Evolutionary conservation across 1,284 basidiomycete species (phyloP).

Genomic region (Sporisorium graminicola): DNA sequence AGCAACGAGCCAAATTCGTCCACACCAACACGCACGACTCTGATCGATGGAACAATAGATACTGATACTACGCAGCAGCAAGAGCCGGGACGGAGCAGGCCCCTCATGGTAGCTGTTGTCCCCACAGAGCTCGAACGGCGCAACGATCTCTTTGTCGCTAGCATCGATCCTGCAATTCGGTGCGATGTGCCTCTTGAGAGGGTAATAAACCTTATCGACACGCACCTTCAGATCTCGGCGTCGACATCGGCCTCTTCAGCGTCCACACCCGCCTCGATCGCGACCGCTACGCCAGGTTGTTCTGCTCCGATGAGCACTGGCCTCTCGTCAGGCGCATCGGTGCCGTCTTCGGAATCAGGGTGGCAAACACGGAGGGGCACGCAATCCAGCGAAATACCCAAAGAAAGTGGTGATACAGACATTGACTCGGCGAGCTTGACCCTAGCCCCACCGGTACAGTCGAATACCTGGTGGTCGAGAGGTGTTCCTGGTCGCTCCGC

Average conservation of each 20-base stretch:
- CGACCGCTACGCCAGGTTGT: not conserved
- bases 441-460: slow-evolving; percentile 11
- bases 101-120: not conserved
- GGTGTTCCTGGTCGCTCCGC: slow-evolving; percentile 2
- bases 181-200: slow-evolving; percentile 31
- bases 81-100: not conserved
- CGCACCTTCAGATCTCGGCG: slow-evolving; percentile 15
- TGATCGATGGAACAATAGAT: not conserved
- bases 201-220: slow-evolving; percentile 25
- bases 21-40: not conserved
- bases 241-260: slow-evolving; percentile 22
- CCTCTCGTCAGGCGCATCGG: slow-evolving; percentile 8
- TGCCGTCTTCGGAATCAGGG: slow-evolving; percentile 14
- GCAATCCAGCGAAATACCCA: not conserved
- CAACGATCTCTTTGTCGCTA: slow-evolving; percentile 13
- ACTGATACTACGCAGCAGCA: not conserved
- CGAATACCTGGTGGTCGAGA: slow-evolving; percentile 8
- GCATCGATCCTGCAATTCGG: slow-evolving; percentile 22
- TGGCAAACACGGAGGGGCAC: slow-evolving; percentile 4
- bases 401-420: not conserved
- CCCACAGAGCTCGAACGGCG: slow-evolving; percentile 27
- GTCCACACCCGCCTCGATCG: slow-evolving; percentile 15
- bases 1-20: not conserved
- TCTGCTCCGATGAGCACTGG: slow-evolving; percentile 7
- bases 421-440: slow-evolving; percentile 19